Evolutionary conservation across 2,329 filamentous ascomycete species (phyloP), one percentile per base, ranked within the genome.

Genomic region (Thelonectria rubi): DNA sequence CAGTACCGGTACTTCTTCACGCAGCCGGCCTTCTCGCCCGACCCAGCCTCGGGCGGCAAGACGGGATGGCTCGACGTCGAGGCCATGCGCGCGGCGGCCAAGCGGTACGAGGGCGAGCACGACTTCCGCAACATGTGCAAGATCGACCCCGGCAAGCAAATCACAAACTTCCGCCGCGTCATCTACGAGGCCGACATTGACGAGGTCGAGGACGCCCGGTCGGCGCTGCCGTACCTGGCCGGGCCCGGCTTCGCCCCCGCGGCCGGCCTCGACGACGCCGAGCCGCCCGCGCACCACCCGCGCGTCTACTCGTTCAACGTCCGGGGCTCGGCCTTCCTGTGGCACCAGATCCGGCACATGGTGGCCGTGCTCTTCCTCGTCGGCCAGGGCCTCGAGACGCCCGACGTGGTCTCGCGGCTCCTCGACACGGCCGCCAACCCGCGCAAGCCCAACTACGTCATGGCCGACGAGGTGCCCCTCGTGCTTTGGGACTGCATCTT

Each of bases 81-180:
- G 1, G 90, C 90, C 37, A 99, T 99, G 95, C 86, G 88, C 17
- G 79, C 88, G 70, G 95, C 92, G 0, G 95, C 94, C 21, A 89
- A 87, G 74, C 82, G 88, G 51, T 94, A 92, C 68, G 87, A 93
- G 69, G 95, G 95, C 6, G 77, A 88, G 53, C 92, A 98, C 77
- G 95, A 99, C 79, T 99, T 98, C 79, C 88, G 95, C 62, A 99
- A 99, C 77, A 91, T 98, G 74, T 98, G 95, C 84, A 97, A 97
- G 77, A 83, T 98, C 61, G 95, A 99, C 77, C 85, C 91, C 1
- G 88, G 85, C 70, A 98, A 98, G 81, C 92, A 97, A 77, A 92
- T 97, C 69, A 88, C 87, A 34, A 95, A 92, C 74, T 98, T 94
- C 72, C 80, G 86, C 69, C 84, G 95, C 43, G 85, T 86, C 45